Evolutionary conservation across 371 early-diverging fungal species (phyloP).

Genomic region (Lichtheimia ramosa): DNA sequence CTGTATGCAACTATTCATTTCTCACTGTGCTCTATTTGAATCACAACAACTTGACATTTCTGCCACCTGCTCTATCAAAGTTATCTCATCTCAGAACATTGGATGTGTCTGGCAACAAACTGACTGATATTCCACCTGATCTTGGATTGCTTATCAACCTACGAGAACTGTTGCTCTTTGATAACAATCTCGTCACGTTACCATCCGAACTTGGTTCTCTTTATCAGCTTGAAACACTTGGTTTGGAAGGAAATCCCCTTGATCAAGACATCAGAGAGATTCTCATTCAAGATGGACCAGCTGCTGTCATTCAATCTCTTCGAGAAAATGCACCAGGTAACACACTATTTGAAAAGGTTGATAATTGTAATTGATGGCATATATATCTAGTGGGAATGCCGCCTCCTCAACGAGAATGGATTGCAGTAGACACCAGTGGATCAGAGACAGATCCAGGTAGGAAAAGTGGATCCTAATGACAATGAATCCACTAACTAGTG

Average conservation of each 20-base stretch:
- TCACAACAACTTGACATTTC: constrained; percentile 84
- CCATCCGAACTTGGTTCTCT: constrained; percentile 94
- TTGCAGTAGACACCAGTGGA: constrained; percentile 57
- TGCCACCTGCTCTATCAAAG: constrained; percentile 74
- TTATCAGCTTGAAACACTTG: constrained; percentile 90
- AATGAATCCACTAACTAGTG: too few species aligned
- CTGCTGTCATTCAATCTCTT: constrained; percentile 85
- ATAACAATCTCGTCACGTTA: constrained; percentile 87
- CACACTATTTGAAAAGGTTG: constrained; percentile 1
- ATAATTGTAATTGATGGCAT: neutral
- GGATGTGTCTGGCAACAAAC: constrained; percentile 91
- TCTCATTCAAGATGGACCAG: constrained; percentile 86
- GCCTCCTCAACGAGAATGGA: constrained; percentile 95
- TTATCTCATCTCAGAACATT: constrained; percentile 68
- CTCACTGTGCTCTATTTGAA: constrained; percentile 91
- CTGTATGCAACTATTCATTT: constrained; percentile 80
- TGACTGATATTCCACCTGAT: constrained; percentile 87
- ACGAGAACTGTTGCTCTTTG: constrained; percentile 88
- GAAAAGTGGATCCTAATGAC: neutral
- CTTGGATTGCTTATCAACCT: constrained; percentile 86
- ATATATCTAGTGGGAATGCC: constrained; percentile 64
- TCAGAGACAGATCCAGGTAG: constrained; percentile 10
- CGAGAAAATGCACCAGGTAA: constrained; percentile 90
- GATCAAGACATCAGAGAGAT: constrained; percentile 80
- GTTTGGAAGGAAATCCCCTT: constrained; percentile 97